phyloP scores from a whole-genome alignment of 768 basidiomycete species.

The Phanerochaete sordida region DNA sequence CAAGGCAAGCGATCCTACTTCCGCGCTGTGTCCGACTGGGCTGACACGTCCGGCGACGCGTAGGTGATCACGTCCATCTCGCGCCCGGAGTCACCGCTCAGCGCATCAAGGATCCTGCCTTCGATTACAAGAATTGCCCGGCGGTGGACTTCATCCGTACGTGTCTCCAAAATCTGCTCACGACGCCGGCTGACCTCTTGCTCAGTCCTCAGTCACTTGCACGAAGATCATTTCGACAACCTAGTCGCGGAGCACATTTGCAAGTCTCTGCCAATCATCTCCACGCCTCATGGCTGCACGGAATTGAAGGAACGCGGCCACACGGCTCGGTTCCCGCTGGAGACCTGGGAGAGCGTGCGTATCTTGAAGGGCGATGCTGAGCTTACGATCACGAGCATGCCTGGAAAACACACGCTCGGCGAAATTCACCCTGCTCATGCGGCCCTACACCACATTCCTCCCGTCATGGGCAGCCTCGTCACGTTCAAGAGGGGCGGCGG shows the following conservation, averaged over 20 bases:
- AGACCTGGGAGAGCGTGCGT: conserved; percentile 13
- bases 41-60: conserved; percentile 13
- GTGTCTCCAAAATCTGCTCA: not conserved
- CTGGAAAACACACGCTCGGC: conserved; percentile 29
- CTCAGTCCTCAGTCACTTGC: conserved; percentile 24
- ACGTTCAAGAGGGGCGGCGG: conserved; percentile 17
- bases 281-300: conserved; percentile 26
- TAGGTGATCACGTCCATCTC: conserved; percentile 27
- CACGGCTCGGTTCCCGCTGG: conserved; percentile 12
- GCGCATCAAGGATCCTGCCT: conserved; percentile 28
- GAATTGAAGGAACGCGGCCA: conserved; percentile 15
- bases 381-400: conserved; percentile 24
- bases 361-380: conserved; percentile 1
- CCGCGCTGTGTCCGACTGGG: not conserved
- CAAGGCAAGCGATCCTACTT: not conserved
- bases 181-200: not conserved
- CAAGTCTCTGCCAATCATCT: conserved; percentile 30
- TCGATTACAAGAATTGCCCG: conserved; percentile 27
- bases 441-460: conserved; percentile 25
- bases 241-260: conserved; percentile 29
- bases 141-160: conserved; percentile 26
- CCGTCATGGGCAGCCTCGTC: conserved; percentile 27
- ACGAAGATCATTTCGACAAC: conserved; percentile 32
- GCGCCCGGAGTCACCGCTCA: conserved; percentile 27
- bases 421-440: conserved; percentile 21